Base-by-base conservation (phyloP, 352 stramenopile genomes). In the Phytophthora boehmeriae region DNA sequence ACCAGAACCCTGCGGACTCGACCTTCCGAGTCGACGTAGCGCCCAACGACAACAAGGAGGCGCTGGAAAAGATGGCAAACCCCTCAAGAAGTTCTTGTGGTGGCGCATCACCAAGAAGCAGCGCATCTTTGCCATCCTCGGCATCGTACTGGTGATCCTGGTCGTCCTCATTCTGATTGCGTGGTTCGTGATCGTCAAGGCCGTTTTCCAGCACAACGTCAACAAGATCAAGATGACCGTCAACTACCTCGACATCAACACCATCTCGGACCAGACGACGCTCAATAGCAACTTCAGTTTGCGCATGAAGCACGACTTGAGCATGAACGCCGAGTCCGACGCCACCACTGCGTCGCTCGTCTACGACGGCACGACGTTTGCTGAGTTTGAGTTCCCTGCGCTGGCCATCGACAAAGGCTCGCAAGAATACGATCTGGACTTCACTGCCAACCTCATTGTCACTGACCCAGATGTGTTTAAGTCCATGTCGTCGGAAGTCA, bases 181-280 rank as follows among this genome's bases (percentile, higher is more conserved):
- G 45, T 76, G 63, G 63, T 88, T 84, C 60, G 74, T 87, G 49
- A 73, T 72, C 25, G 66, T 90, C 36, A 75, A 82, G 39, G 69
- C 66, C 30, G 61, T 90, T 11, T 88, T 89, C 69, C 79, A 92
- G 59, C 64, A 71, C 42, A 79, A 82, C 48, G 71, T 77, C 38
- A 58, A 92, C 64, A 73, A 88, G 36, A 80, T 90, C 49, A 43
- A 79, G 30, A 63, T 92, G 54, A 61, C 41, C 16, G 66, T 90
- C 59, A 92, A 90, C 69, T 82, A 85, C 59, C 57, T 92, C 25
- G 83, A 92, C 64, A 82, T 92, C 62, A 73, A 80, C 49, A 13
- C 54, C n/a, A 67, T 89, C 22, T 50, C 66, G 13, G 72, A 76
- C 23, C 71, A 80, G 35, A 68, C 63, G 16, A 70, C 52, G 16